Evolutionary conservation across 441 rosid species (phyloP), one percentile per base, ranked within the genome.

Genomic region (Adansonia madagascariensis): DNA sequence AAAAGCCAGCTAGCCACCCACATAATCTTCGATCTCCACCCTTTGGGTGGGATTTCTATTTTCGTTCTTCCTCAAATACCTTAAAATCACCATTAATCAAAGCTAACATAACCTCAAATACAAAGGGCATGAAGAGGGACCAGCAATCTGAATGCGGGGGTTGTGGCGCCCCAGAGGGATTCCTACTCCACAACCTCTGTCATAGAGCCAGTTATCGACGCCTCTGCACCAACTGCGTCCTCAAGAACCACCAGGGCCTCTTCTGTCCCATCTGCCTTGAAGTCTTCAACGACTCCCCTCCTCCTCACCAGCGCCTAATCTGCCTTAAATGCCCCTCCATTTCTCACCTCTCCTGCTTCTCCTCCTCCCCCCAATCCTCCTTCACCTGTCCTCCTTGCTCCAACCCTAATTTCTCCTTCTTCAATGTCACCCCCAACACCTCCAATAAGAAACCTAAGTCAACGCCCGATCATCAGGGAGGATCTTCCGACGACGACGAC

Each of bases 161-260:
- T 14, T 93, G 96, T 85, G 68, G 84, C 9, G 73, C 72, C 50
- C 71, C 52, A 39, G 89, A 84, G 65, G 84, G 82, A 47, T 78
- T 83, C 57, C 75, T 93, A 67, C 89, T 87, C 79, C 94, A 91
- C 87, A 78, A 82, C 81, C 85, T 91, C 76, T 82, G 87, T 20
- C 84, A 84, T 59, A 78, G 85, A 44, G 84, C 86, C 71, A 71
- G 27, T 55, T 80, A 75, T 83, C 91, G 96, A 69, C 91, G 87
- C 4, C 84, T 92, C 77, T 94, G 98, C 89, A 88, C 91, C 76
- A 84, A 90, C 75, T 94, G 98, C 84, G 85, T 91, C 72, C 93
- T 94, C 75, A 84, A 82, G 47, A 85, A 81, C 76, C 88, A 88
- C 72, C 91, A 78, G 9, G 86, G 88, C 2, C 79, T 82, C 20